These are phyloP conservation scores for Solanum pimpinellifolium DNA, from an alignment of 257 asterid genomes.

Conservation along the genomic window DNA sequence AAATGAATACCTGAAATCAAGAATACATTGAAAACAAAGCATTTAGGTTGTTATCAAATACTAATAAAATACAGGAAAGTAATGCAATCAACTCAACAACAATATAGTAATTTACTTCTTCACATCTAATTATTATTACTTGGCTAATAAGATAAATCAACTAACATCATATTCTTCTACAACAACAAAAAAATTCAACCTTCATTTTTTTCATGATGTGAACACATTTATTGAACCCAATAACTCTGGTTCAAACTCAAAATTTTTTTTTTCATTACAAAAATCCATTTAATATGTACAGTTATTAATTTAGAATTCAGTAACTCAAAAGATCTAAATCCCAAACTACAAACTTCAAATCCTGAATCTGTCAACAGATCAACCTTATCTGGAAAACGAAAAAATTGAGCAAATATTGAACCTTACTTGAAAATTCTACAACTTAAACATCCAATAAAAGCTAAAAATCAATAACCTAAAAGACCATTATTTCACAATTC, in stretches of 20 bases:
- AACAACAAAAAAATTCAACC: background rate
- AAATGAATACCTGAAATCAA: slow-evolving; percentile 14
- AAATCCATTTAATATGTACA: background rate
- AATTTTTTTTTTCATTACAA: background rate
- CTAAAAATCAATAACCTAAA: background rate
- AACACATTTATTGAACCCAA: background rate
- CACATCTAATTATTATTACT: background rate
- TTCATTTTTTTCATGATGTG: background rate
- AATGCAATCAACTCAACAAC: background rate
- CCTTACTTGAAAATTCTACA: background rate
- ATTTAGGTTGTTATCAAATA: background rate
- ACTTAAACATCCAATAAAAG: background rate
- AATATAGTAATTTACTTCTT: background rate
- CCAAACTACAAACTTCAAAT: background rate
- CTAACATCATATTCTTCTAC: background rate
- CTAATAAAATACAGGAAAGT: background rate
- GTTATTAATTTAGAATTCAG: background rate
- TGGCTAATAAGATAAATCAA: background rate
- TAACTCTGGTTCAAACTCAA: background rate
- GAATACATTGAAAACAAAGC: background rate
- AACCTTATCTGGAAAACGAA: background rate
- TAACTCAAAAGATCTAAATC: background rate
- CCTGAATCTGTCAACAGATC: background rate
- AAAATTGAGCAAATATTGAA: background rate
- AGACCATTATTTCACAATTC: background rate